phyloP scores from a whole-genome alignment of 1,284 basidiomycete species.

The Fomitopsis schrenkii region DNA sequence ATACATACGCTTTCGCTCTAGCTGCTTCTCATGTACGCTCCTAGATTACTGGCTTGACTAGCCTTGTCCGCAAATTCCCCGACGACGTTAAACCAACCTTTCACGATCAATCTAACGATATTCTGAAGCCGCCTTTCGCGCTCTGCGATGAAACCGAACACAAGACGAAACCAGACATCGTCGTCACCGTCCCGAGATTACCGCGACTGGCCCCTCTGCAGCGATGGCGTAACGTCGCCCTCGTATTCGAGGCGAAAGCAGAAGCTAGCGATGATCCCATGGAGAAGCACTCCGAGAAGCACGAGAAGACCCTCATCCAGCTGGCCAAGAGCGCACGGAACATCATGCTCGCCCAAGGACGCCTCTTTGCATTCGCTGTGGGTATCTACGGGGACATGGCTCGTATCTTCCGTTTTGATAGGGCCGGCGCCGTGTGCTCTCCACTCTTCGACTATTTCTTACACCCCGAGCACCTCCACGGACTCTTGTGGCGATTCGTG shows the following conservation, averaged over 20 bases:
- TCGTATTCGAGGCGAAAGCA: not conserved
- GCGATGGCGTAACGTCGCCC: not conserved
- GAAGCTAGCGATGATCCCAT: not conserved
- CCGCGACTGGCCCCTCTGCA: not conserved
- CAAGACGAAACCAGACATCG: not conserved
- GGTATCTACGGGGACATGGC: conserved; percentile 13
- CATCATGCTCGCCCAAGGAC: conserved; percentile 8
- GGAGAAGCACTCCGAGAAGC: not conserved
- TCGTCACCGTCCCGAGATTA: not conserved
- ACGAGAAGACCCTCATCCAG: not conserved
- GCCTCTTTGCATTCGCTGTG: conserved; percentile 7
- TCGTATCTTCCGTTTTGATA: conserved; percentile 16
- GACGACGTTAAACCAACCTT: not conserved
- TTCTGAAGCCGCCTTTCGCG: not conserved
- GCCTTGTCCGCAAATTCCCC: not conserved
- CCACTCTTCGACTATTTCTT: conserved; percentile 3
- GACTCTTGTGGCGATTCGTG: conserved; percentile 13
- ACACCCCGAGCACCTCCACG: conserved; percentile 4
- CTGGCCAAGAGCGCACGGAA: conserved; percentile 9
- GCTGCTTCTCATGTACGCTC: not conserved
- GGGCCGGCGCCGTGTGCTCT: conserved; percentile 6
- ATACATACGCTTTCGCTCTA: too few species aligned
- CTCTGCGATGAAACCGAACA: not conserved
- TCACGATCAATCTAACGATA: not conserved
- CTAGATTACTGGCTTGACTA: not conserved